Conservation (phyloP, 1,284 basidiomycete species). For the Phenoliferia sp. region DNA sequence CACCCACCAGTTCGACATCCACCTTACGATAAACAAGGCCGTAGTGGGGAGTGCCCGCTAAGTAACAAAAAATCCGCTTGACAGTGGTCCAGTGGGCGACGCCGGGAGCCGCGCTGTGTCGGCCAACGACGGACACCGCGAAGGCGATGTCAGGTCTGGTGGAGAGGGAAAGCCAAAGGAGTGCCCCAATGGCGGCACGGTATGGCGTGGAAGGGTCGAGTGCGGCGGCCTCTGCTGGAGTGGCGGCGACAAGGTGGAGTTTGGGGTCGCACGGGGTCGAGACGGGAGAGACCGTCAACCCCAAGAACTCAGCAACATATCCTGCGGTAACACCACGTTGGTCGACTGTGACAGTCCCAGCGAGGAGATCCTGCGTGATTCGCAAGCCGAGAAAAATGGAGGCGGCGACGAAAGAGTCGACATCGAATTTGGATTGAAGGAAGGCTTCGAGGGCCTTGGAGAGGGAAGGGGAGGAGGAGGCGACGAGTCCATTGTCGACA, state of each 20-base stretch:
- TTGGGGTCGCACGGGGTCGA: neutral
- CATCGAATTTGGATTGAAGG: neutral
- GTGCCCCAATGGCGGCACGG: constrained; percentile 43
- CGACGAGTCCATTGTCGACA: constrained; percentile 9
- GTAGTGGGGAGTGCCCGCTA: constrained; percentile 49
- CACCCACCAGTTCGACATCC: neutral
- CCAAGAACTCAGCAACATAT: constrained; percentile 44
- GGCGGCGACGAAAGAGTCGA: neutral
- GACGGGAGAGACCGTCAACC: constrained; percentile 37
- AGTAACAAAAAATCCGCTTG: constrained; percentile 47
- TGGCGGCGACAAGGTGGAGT: neutral
- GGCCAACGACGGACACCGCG: constrained; percentile 43
- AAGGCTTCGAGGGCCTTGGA: neutral
- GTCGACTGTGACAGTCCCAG: constrained; percentile 31
- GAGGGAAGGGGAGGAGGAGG: neutral
- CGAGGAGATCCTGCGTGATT: neutral
- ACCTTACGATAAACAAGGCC: constrained; percentile 32
- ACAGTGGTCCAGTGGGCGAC: constrained; percentile 45
- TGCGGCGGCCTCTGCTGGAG: neutral
- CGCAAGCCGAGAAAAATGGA: constrained; percentile 2
- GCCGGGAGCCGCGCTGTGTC: constrained; percentile 39
- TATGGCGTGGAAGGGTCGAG: constrained; percentile 25
- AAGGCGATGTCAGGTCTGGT: constrained; percentile 48
- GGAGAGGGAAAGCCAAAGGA: constrained; percentile 46
- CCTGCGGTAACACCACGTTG: constrained; percentile 36